A percentile compares a stretch with the other conserved stretches of the same genome.
phyloP scores from a whole-genome alignment of 805 yeast species.

The Lipomyces orientalis region DNA sequence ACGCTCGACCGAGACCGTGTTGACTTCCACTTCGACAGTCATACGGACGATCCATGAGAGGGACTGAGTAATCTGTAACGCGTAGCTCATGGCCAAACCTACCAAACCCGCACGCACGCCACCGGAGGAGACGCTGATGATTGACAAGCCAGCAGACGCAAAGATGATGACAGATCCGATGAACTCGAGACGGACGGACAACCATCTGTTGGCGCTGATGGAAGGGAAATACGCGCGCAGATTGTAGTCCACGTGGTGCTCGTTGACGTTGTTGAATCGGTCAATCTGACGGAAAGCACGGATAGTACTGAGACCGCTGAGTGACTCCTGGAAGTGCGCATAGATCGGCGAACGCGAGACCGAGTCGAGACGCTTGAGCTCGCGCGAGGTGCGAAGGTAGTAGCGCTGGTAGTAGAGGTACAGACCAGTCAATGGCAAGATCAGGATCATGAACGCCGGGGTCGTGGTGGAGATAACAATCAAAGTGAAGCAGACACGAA shows the following conservation, averaged over 20 bases:
- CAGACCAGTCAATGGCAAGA: constrained; percentile 68
- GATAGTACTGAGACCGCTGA: constrained; percentile 78
- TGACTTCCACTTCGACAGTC: constrained; percentile 98
- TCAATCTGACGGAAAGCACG: constrained; percentile 73
- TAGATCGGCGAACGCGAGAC: constrained; percentile 76
- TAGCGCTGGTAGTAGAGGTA: constrained; percentile 74
- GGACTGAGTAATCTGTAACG: constrained; percentile 89
- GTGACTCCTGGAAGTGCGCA: constrained; percentile 81
- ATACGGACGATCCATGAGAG: constrained; percentile 97
- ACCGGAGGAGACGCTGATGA: constrained; percentile 71
- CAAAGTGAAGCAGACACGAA: constrained; percentile 62
- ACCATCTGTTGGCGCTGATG: constrained; percentile 94
- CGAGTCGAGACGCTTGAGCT: constrained; percentile 74
- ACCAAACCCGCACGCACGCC: constrained; percentile 84
- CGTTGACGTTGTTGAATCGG: constrained; percentile 64
- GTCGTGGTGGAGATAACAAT: constrained; percentile 83
- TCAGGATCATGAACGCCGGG: constrained; percentile 78
- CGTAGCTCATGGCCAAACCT: constrained; percentile 92
- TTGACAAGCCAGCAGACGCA: constrained; percentile 82
- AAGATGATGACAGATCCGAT: constrained; percentile 88
- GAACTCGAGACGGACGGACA: constrained; percentile 91
- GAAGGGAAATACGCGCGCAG: constrained; percentile 93
- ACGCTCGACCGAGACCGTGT: constrained; percentile 95
- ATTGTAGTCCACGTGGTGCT: constrained; percentile 72
- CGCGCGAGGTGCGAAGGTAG: constrained; percentile 75